Base-by-base conservation (phyloP, 2,329 filamentous ascomycete genomes). In the Exophiala alcalophila region DNA sequence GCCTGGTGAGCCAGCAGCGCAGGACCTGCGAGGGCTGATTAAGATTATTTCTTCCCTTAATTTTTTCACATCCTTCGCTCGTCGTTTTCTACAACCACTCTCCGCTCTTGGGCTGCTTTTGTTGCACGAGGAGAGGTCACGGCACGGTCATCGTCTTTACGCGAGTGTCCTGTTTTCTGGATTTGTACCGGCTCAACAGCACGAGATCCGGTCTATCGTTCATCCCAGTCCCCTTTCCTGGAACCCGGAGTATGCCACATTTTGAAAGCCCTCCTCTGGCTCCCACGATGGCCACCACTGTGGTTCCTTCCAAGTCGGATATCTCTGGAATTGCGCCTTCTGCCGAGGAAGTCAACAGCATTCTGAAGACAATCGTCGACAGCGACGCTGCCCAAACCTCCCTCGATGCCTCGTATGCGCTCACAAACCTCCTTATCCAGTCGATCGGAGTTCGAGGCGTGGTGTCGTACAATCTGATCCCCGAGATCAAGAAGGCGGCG, bases 401-500 rank as follows among this genome's bases (percentile, higher is more conserved):
- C 11, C 75, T 89, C 30, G 80, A 84, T 59, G 78, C 77, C 45
- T 71, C 81, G 12, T 85, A 86, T 61, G 74, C 74, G 28, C 70
- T 86, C 48, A 77, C 76, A 41, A 80, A 81, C 42, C 65, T 83
- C 10, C 69, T 86, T 10, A 71, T 81, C 47, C 78, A 81, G 65
- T 80, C 79, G 20, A 74, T 81, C 44, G 81, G 81, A 37, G 77
- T 77, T 59, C 74, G 77, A 15, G 81, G 80, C 36, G 69, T 85
- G 40, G 65, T 72, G 34, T 69, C 68, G 44, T 84, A 84, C 65
- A 76, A 77, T 53, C 66, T 85, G 33, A 62, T 86, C 32, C 72
- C 76, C 15, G 75, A 78, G 51, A 73, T 83, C 58, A 78, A 78
- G 61, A 85, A 94, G 74, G 87, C 86, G 25, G 89, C 91, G 3